Base-by-base conservation (phyloP, 306 rosid species). In the Vachellia collinsii region DNA sequence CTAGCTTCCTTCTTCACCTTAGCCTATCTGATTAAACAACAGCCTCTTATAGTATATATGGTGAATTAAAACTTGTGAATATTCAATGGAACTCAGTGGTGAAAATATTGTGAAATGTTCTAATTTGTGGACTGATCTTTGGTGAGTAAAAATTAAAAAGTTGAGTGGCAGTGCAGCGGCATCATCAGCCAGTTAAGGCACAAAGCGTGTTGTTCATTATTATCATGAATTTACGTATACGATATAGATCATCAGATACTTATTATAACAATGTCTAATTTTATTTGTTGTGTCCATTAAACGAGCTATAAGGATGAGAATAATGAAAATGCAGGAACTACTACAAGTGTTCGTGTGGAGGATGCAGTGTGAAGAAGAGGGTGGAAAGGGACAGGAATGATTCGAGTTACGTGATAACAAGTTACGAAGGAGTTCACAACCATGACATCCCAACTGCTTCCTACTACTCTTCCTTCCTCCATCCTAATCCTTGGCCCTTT, bases 331-430 rank as follows among this genome's bases (percentile, higher is more conserved):
- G 72, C 88, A 92, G 97, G 87, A 94, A 94, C 80, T 94, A 91
- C 75, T 94, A 91, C 79, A 94, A 92, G 82, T 94, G 98, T 80
- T 86, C 93, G 73, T 87, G 83, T 75, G 93, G 77, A 75, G 97
- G 91, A 70, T 94, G 97, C 80, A 23, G 1, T 34, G 98, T 92
- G 81, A 92, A 94, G 90, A 94, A 92, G 86, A 91, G 91, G 48
- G 97, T 92, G 50, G 97, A 94, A 51, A 94, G 98, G 79, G 98
- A 92, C 22, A 81, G 86, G 58, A 86, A 92, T 5, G 97, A 91
- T 82, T 79, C 90, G 5, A 87, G 87, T 86, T 92, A 88, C 83
- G 98, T 92, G 78, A 85, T 94, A 72, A 92, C 98, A 19, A 88
- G 93, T 43, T 94, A 94, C 46, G 94, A 89, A 11, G 97, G 98